These are phyloP conservation scores for Ceratobasidium papillatum DNA, from an alignment of 1,284 basidiomycete genomes.

Conservation along the genomic window DNA sequence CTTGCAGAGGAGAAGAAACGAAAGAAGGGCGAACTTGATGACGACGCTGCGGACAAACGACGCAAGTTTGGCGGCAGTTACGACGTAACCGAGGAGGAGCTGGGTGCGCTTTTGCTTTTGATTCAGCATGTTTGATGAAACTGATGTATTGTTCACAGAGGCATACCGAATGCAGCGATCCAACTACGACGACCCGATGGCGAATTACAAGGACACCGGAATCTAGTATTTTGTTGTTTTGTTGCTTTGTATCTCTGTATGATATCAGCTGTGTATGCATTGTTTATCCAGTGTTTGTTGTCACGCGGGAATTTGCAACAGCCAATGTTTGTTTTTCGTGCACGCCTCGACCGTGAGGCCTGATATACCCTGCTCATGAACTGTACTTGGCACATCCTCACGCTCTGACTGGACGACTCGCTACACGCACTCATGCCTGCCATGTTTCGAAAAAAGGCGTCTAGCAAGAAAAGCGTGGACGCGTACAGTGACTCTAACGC, in stretches of 20 bases:
- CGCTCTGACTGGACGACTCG: slow-evolving; percentile 18
- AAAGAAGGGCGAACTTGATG: slow-evolving; percentile 48
- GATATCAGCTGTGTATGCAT: slow-evolving; percentile 2
- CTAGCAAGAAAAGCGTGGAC: slow-evolving; percentile 35
- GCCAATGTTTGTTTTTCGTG: slow-evolving; percentile 26
- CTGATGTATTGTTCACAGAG: slow-evolving; percentile 61
- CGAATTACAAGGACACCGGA: slow-evolving; percentile 75
- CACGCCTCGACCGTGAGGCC: slow-evolving; percentile 30
- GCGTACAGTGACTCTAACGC: slow-evolving; percentile 34
- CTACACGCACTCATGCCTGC: slow-evolving; percentile 31
- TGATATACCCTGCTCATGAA: slow-evolving; percentile 27
- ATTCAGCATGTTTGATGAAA: slow-evolving; percentile 39
- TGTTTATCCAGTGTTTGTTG: slow-evolving; percentile 7
- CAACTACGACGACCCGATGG: slow-evolving; percentile 82
- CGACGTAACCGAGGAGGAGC: slow-evolving; percentile 89
- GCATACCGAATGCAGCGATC: slow-evolving; percentile 77
- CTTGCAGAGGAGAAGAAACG: slow-evolving; percentile 83
- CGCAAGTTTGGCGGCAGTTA: slow-evolving; percentile 60
- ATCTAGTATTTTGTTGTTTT: slow-evolving; percentile 3
- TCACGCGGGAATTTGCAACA: slow-evolving; percentile 39
- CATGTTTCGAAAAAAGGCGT: slow-evolving; percentile 41
- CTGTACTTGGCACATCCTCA: slow-evolving; percentile 19
- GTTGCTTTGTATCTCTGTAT: slow-evolving; percentile 32
- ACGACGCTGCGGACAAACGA: slow-evolving; percentile 63
- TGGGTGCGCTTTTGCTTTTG: slow-evolving; percentile 72